Conservation (phyloP, 169 alveolate species). For the Plasmodium fragile region DNA sequence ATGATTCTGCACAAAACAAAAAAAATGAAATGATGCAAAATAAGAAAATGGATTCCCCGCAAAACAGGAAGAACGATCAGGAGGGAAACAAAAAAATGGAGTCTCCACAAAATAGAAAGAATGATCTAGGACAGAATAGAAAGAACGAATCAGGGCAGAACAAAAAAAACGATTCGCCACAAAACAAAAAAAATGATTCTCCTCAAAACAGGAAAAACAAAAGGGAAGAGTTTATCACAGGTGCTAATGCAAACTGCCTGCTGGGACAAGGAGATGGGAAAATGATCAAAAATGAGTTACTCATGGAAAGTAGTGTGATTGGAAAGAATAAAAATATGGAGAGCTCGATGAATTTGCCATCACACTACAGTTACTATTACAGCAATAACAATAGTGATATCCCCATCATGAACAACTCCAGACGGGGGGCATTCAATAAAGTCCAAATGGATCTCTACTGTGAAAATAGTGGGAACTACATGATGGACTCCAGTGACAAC, state of each 20-base stretch:
- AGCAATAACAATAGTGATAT: conserved; percentile 7
- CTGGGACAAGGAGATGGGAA: neutral
- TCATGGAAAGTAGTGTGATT: neutral
- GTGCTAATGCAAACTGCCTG: neutral
- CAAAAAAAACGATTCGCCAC: neutral
- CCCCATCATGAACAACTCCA: neutral
- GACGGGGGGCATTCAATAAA: neutral
- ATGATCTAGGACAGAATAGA: neutral
- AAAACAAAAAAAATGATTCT: neutral
- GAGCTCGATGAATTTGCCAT: neutral
- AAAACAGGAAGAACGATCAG: neutral
- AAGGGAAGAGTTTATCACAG: neutral
- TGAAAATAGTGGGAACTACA: neutral
- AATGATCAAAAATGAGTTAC: neutral
- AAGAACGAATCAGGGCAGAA: neutral
- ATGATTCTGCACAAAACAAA: neutral
- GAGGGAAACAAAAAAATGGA: neutral
- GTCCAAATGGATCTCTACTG: neutral
- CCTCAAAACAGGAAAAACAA: conserved; percentile 6
- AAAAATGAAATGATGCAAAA: neutral
- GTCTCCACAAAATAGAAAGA: neutral
- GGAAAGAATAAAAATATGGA: neutral
- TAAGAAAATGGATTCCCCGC: neutral
- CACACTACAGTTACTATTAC: conserved; percentile 8
- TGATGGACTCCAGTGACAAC: neutral